Evolutionary conservation across 2,329 filamentous ascomycete species (phyloP).

Genomic region (Saccharata proteae): DNA sequence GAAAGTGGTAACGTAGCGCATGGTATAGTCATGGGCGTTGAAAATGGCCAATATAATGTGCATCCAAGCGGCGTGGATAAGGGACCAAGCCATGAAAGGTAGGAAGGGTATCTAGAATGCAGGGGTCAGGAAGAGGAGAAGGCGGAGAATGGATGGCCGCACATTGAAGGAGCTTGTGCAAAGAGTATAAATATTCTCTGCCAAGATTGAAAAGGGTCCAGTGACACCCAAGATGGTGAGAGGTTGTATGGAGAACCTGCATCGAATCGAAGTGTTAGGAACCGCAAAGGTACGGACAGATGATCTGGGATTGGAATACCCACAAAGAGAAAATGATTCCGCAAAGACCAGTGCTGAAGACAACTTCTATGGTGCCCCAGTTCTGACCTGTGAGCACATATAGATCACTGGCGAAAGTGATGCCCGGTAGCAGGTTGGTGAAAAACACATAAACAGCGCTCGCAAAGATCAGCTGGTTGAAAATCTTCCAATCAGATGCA

Average conservation of each 20-base stretch:
- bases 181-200: constrained; percentile 51
- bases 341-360: constrained; percentile 53
- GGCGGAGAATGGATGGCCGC: constrained; percentile 10
- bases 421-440: constrained; percentile 53
- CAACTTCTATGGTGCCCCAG: constrained; percentile 56
- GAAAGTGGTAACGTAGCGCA: constrained; percentile 57
- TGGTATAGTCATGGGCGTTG: constrained; percentile 59
- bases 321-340: constrained; percentile 51
- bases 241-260: constrained; percentile 46
- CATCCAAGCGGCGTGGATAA: constrained; percentile 55
- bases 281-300: background rate
- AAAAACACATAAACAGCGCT: constrained; percentile 56
- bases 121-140: background rate
- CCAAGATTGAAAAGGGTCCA: constrained; percentile 54
- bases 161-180: constrained; percentile 45
- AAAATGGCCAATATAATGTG: constrained; percentile 51
- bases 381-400: constrained; percentile 49
- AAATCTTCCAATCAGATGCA: constrained; percentile 29
- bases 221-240: constrained; percentile 55
- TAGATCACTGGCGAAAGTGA: constrained; percentile 55
- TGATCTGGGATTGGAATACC: constrained; percentile 11
- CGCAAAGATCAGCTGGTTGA: constrained; percentile 53
- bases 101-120: constrained; percentile 40
- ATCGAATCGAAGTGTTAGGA: too few relatives aligned
- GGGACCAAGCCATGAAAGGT: constrained; percentile 56